A percentile compares a stretch with the other conserved stretches of the same genome.
These are phyloP conservation scores for Magnaporthiopsis incrustans DNA, from an alignment of 2,329 filamentous ascomycete species.

Conservation along the genomic window DNA sequence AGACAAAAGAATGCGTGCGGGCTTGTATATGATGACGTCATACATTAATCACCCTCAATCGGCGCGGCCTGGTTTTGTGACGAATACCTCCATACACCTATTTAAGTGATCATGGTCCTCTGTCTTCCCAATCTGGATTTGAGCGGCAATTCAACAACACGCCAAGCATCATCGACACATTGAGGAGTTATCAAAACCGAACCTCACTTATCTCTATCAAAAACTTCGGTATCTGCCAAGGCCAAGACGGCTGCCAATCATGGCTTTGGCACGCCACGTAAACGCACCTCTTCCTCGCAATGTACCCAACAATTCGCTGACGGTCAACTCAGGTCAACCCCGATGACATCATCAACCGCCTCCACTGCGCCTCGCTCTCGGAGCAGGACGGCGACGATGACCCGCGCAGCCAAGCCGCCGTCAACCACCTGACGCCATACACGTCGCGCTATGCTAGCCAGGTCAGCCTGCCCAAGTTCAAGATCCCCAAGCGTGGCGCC, in stretches of 20 bases:
- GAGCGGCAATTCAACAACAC: neutral
- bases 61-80: no score
- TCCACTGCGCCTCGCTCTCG: conserved; percentile 30
- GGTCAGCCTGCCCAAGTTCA: conserved; percentile 51
- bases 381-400: conserved; percentile 21
- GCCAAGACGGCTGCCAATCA: conserved; percentile 16
- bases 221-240: no score
- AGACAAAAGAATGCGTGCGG: neutral
- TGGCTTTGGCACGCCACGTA: conserved; percentile 43
- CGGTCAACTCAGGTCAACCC: conserved; percentile 37
- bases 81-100: neutral
- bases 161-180: neutral
- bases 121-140: fast-evolving
- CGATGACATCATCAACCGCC: conserved; percentile 44
- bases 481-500: conserved; percentile 47
- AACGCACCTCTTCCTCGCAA: conserved; percentile 9
- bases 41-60: neutral
- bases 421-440: conserved; percentile 49
- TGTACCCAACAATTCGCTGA: no score
- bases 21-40: neutral
- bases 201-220: neutral
- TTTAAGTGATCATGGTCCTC: neutral
- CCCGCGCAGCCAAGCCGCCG: conserved; percentile 30
- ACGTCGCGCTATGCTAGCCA: conserved; percentile 47
- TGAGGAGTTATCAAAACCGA: neutral